phyloP scores from a whole-genome alignment of 176 grass and related monocot genomes.

The Melocanna baccifera region DNA sequence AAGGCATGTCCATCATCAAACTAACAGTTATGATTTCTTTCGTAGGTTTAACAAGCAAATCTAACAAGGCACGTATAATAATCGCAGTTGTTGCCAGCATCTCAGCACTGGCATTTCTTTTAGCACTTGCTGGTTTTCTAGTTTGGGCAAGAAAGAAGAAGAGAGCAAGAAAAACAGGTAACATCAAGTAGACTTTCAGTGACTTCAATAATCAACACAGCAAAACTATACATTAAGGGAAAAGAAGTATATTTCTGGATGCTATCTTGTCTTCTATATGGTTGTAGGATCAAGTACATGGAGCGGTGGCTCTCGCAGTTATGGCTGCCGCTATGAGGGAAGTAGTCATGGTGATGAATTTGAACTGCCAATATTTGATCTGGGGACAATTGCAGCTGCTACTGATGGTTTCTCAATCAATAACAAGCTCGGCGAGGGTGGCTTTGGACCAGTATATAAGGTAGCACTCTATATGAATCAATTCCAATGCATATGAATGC shows the following conservation, averaged over 20 bases:
- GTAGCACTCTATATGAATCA: background rate
- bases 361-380: slow-evolving; percentile 57
- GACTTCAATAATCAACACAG: background rate
- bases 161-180: slow-evolving; percentile 33
- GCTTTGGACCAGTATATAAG: slow-evolving; percentile 73
- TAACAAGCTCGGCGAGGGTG: slow-evolving; percentile 65
- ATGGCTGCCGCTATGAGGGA: slow-evolving; percentile 12
- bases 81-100: slow-evolving; percentile 22
- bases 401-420: slow-evolving; percentile 57
- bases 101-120: slow-evolving; percentile 5
- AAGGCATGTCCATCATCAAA: background rate
- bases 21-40: background rate
- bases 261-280: background rate
- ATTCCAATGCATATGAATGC: background rate
- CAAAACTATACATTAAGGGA: background rate
- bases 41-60: slow-evolving; percentile 14
- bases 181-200: background rate
- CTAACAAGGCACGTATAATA: background rate
- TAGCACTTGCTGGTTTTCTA: slow-evolving; percentile 32
- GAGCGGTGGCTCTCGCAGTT: slow-evolving; percentile 32
- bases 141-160: slow-evolving; percentile 41
- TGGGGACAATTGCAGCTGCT: slow-evolving; percentile 43
- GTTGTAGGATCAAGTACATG: slow-evolving; percentile 35
- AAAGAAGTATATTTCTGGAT: background rate
- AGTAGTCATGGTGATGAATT: slow-evolving; percentile 37